Percentiles rank a stretch among this genome's conserved stretches.
Evolutionary conservation across 2,329 filamentous ascomycete genomes (phyloP).

Genomic region (Colletotrichum acutatum): DNA sequence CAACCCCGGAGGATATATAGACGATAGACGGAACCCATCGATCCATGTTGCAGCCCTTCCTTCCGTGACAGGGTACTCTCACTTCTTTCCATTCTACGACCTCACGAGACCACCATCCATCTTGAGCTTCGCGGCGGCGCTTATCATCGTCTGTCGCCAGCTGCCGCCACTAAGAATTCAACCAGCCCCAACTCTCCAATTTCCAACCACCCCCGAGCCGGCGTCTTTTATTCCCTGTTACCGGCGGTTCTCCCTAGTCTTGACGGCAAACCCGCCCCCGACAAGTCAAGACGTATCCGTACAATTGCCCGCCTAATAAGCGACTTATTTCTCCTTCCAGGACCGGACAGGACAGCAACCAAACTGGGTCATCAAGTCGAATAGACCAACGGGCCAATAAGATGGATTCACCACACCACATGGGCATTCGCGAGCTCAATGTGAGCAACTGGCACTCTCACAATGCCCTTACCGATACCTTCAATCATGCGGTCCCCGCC

Average conservation of each 20-base stretch:
- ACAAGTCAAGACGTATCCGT: not conserved
- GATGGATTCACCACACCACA: slow-evolving; percentile 49
- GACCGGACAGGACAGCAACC: not conserved
- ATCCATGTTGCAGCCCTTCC: slow-evolving; percentile 19
- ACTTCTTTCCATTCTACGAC: not conserved
- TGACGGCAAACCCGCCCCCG: not conserved
- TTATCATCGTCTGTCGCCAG: slow-evolving; percentile 30
- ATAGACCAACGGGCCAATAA: slow-evolving; percentile 40
- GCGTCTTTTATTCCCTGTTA: not conserved
- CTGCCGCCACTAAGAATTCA: slow-evolving; percentile 28
- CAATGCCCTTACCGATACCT: slow-evolving; percentile 62
- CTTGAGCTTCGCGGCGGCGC: slow-evolving; percentile 17
- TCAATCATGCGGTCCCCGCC: slow-evolving; percentile 65
- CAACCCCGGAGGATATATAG: not conserved
- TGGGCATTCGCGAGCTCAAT: slow-evolving; percentile 60
- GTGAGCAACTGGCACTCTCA: slow-evolving; percentile 56
- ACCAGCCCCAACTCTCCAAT: slow-evolving; percentile 3
- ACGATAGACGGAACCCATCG: not conserved
- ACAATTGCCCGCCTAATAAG: not conserved
- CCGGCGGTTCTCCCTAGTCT: not conserved
- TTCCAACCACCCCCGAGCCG: slow-evolving; percentile 3
- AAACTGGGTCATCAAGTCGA: not conserved
- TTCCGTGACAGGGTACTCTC: slow-evolving; percentile 9
- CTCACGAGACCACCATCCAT: slow-evolving; percentile 31
- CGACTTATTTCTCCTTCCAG: not conserved